A percentile compares a stretch with the other conserved stretches of the same genome.
phyloP scores from a whole-genome alignment of 176 grass and related monocot species.

The Aegilops umbellulata region DNA sequence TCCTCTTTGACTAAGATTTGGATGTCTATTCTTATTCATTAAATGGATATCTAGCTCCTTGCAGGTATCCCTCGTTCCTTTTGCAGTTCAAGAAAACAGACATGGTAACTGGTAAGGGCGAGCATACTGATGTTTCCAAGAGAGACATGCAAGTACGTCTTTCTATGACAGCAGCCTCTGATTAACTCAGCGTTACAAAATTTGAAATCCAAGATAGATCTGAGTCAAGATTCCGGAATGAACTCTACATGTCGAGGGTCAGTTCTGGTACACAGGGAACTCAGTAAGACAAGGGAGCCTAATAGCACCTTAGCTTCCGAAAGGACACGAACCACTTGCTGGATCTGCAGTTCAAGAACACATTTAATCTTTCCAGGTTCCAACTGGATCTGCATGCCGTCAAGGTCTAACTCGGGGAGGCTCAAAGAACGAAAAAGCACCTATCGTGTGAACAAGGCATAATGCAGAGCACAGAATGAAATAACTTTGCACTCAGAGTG shows the following conservation, averaged over 20 bases:
- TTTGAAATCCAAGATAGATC: neutral
- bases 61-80: neutral
- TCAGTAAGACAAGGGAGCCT: too few species aligned
- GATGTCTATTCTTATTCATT: neutral
- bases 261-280: neutral
- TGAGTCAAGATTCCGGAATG: neutral
- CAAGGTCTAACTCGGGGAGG: neutral
- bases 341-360: too few species aligned
- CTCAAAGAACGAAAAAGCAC: neutral
- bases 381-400: neutral
- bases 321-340: too few species aligned
- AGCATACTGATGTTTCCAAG: neutral
- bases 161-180: neutral
- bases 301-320: too few species aligned
- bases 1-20: neutral
- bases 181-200: neutral
- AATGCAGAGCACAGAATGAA: slow-evolving; percentile 17
- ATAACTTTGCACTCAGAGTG: neutral
- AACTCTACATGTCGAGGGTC: neutral
- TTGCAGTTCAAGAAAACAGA: neutral
- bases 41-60: neutral
- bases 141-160: neutral
- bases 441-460: neutral
- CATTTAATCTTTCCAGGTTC: too few species aligned
- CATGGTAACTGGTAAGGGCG: neutral